These are phyloP conservation scores for Umbilicus rupestris DNA, from an alignment of 164 flowering plant species.

Conservation along the genomic window DNA sequence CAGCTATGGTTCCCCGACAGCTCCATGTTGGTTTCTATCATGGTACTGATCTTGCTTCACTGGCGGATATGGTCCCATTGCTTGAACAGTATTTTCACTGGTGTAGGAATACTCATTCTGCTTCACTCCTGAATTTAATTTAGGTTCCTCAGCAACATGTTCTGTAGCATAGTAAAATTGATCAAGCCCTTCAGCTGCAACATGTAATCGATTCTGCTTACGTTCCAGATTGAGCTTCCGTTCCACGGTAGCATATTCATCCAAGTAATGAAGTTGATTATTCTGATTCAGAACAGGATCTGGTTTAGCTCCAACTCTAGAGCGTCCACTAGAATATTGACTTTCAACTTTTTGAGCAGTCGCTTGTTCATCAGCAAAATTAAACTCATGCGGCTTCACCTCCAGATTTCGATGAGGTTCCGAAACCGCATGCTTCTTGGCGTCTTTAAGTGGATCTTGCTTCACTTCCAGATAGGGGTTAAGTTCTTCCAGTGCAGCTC, in stretches of 20 bases:
- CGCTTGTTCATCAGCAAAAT: not conserved
- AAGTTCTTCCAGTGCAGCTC: not conserved
- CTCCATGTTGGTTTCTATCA: not conserved
- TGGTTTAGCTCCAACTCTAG: not conserved
- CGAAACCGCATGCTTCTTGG: not conserved
- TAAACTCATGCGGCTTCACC: not conserved
- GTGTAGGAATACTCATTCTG: not conserved
- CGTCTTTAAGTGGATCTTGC: not conserved
- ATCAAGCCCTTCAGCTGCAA: no score
- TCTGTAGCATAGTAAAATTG: no score
- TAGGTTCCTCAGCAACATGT: no score
- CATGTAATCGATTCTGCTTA: no score
- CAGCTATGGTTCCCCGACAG: not conserved
- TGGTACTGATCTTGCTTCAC: not conserved
- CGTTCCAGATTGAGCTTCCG: not conserved
- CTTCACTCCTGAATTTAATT: no score
- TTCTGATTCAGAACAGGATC: constrained; percentile 1
- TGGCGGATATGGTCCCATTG: not conserved
- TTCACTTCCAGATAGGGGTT: constrained; percentile 9
- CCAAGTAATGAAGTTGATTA: not conserved
- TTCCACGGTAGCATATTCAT: not conserved
- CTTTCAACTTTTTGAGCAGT: not conserved
- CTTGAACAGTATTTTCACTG: not conserved
- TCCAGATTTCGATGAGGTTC: not conserved
- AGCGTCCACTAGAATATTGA: not conserved